Percentiles rank a stretch among this genome's conserved stretches.
Conservation (phyloP, 805 yeast species). For the Myxozyma neotropica region DNA sequence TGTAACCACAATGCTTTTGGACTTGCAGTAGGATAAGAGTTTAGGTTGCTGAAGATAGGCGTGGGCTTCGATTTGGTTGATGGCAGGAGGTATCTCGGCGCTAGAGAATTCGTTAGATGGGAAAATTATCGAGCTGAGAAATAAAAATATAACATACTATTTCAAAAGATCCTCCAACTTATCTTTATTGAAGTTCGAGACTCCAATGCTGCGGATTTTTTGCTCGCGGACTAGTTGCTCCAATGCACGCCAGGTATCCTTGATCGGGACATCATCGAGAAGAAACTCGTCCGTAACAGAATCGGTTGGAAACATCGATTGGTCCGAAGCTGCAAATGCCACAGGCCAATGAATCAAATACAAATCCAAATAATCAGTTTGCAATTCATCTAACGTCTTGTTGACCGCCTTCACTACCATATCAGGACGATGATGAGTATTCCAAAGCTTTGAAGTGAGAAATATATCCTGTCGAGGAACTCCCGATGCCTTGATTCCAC, state of each 20-base stretch:
- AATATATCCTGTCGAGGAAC: conserved; percentile 55
- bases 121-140: conserved; percentile 47
- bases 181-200: conserved; percentile 63
- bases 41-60: conserved; percentile 69
- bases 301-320: conserved; percentile 48
- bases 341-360: conserved; percentile 72
- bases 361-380: conserved; percentile 64
- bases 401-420: conserved; percentile 56
- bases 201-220: conserved; percentile 68
- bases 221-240: conserved; percentile 62
- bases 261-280: conserved; percentile 50
- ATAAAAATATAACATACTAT: conserved; percentile 51
- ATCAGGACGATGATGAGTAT: conserved; percentile 44
- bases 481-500: conserved; percentile 48
- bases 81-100: conserved; percentile 62
- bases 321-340: conserved; percentile 41
- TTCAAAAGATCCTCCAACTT: conserved; percentile 54
- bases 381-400: conserved; percentile 53
- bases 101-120: conserved; percentile 44
- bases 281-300: conserved; percentile 47
- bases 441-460: conserved; percentile 69
- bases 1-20: conserved; percentile 58
- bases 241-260: conserved; percentile 66
- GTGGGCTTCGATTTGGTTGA: conserved; percentile 74
- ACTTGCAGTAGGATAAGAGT: conserved; percentile 55